A percentile compares a stretch with the other conserved stretches of the same genome.
phyloP scores from a whole-genome alignment of 1,284 basidiomycete genomes.

The Moesziomyces globuligerus region DNA sequence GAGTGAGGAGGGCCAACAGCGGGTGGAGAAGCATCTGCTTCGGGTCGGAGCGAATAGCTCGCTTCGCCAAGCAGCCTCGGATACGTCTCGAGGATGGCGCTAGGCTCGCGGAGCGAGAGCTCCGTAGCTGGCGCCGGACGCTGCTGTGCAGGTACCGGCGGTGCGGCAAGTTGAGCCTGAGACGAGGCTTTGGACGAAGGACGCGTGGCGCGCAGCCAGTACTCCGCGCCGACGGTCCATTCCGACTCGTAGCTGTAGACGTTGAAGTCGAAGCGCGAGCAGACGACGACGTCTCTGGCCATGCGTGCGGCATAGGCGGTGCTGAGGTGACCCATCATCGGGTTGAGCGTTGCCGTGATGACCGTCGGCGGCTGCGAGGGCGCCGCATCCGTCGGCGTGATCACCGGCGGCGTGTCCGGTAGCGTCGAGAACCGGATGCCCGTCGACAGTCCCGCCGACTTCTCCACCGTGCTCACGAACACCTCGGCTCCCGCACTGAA shows the following conservation, averaged over 20 bases:
- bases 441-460: slow-evolving; percentile 92
- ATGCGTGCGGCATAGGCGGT: slow-evolving; percentile 89
- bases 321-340: slow-evolving; percentile 93
- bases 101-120: too few relatives aligned
- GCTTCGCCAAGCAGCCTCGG: too few relatives aligned
- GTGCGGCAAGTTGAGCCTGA: too few relatives aligned
- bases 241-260: slow-evolving; percentile 96
- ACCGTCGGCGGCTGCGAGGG: slow-evolving; percentile 79
- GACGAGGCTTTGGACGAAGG: too few relatives aligned
- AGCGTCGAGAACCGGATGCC: slow-evolving; percentile 91
- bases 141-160: too few relatives aligned
- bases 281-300: slow-evolving; percentile 84
- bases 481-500: slow-evolving; percentile 92
- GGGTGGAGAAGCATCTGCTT: too few relatives aligned
- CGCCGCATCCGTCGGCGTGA: slow-evolving; percentile 53
- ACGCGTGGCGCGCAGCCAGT: slow-evolving; percentile 52
- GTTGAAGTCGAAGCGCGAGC: slow-evolving; percentile 94
- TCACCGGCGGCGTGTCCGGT: slow-evolving; percentile 72
- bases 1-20: too few relatives aligned
- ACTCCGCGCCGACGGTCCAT: slow-evolving; percentile 78
- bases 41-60: too few relatives aligned
- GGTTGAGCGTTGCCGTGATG: slow-evolving; percentile 92
- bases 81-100: too few relatives aligned
- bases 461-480: slow-evolving; percentile 91
- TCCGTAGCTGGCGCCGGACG: too few relatives aligned